Conservation (phyloP, 306 rosid genomes). For the Delonix regia region DNA sequence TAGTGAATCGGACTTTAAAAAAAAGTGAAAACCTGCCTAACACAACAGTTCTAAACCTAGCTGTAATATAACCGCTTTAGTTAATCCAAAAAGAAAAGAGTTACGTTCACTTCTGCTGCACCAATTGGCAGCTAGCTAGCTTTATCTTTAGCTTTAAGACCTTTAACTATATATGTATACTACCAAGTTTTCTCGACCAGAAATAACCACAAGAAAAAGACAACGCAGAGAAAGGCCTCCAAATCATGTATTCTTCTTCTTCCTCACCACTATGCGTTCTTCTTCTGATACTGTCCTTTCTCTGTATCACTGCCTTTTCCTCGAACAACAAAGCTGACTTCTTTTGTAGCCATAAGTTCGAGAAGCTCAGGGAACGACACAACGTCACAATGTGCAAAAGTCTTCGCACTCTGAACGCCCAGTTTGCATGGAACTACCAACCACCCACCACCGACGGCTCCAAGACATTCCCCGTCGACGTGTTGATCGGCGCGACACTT, state of each 20-base stretch:
- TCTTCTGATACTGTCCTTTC: slow-evolving; percentile 27
- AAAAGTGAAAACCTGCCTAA: neutral
- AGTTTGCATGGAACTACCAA: slow-evolving; percentile 58
- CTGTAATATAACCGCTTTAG: slow-evolving; percentile 16
- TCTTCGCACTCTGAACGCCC: slow-evolving; percentile 60
- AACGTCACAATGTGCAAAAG: slow-evolving; percentile 51
- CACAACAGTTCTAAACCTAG: neutral
- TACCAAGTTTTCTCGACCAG: neutral
- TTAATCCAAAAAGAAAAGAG: neutral
- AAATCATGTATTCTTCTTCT: slow-evolving; percentile 33
- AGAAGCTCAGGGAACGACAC: neutral
- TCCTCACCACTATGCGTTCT: slow-evolving; percentile 10
- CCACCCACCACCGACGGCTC: neutral
- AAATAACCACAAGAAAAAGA: neutral
- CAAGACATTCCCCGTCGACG: slow-evolving; percentile 31
- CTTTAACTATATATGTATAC: neutral
- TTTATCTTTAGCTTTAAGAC: neutral
- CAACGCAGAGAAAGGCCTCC: neutral
- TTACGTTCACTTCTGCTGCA: neutral
- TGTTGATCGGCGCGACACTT: slow-evolving; percentile 50
- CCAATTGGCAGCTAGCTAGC: neutral
- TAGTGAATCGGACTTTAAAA: neutral
- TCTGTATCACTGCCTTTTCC: slow-evolving; percentile 21
- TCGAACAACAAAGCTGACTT: neutral
- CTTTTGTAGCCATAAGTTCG: neutral